Evolutionary conservation across 306 rosid species (phyloP).

Genomic region (Elaeagnus macrophylla): DNA sequence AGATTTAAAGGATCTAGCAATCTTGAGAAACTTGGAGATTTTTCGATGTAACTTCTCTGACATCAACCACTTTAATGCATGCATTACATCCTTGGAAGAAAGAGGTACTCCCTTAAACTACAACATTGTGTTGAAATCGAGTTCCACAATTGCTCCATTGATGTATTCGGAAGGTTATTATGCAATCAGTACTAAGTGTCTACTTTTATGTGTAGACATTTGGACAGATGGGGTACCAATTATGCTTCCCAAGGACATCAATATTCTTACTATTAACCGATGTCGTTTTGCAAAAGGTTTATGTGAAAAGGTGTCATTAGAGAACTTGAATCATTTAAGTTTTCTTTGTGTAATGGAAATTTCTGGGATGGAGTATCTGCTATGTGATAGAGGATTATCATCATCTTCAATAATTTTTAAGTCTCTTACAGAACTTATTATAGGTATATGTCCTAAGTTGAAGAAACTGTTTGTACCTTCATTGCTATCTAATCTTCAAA

Average conservation of each 20-base stretch:
- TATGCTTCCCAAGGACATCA: conserved; percentile 2
- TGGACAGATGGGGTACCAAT: no score
- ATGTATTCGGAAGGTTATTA: no score
- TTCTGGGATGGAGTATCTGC: background rate
- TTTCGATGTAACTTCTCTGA: background rate
- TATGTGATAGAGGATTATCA: background rate
- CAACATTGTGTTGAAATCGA: background rate
- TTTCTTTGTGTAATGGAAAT: no score
- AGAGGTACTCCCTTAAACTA: background rate
- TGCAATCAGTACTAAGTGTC: background rate
- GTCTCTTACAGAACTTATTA: background rate
- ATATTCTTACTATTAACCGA: background rate
- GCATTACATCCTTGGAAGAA: background rate
- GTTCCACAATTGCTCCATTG: no score
- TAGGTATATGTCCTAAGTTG: background rate
- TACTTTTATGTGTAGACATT: background rate
- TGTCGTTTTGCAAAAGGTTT: background rate
- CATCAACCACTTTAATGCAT: background rate
- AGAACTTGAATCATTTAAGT: background rate
- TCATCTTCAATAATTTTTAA: background rate
- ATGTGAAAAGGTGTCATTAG: background rate
- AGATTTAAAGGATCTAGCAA: background rate
- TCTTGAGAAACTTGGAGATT: conserved; percentile 10
- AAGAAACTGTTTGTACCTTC: background rate
- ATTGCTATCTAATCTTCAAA: background rate